Base-by-base conservation (phyloP, 2,329 filamentous ascomycete species). In the Pseudopithomyces chartarum region DNA sequence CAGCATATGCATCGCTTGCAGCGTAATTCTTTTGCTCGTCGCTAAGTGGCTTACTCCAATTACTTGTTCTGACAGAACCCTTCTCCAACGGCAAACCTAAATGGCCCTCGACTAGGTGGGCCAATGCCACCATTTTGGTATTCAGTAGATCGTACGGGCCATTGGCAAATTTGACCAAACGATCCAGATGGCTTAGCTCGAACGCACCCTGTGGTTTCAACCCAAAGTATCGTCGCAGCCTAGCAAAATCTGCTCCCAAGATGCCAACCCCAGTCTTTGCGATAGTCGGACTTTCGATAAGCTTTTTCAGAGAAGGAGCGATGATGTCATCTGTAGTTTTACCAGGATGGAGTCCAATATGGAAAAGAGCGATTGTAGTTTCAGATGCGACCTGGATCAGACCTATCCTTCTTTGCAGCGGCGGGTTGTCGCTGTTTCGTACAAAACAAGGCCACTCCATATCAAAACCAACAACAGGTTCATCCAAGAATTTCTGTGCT, bases 1-100 rank as follows among this genome's bases (percentile, higher is more conserved):
- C 89, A 33, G 92, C 92, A 70, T 97, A 97, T 0, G 92, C 90
- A 75, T 97, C 94, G 0, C 89, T 86, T 2, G 92, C 92, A n/a
- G 93, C 76, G 80, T 83, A 94, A 82, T 84, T 74, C 17, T 91
- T 83, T 70, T 97, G 93, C 10, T 84, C 73, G 61, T 82, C 78
- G 19, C 79, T 81, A 33, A 97, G 77, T 0, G 79, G 68, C 56
- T 80, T 77, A 26, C 85, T 85, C 93, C 94, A 97, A 69, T 94
- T 84, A 62, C 91, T 88, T 1, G 82, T 82, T 17, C 93, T 84
- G 1, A 96, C 90, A 40, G 84, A 78, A 71, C 96, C 91, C 74
- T 97, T 97, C 69, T 82, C 88, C 57, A 97, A 73, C 2, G 92
- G 92, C 42, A 96, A 79, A 5, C 85, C 82, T 6, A 97, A 79